phyloP scores from a whole-genome alignment of 2,329 filamentous ascomycete species.

The Microcera coccophila region DNA sequence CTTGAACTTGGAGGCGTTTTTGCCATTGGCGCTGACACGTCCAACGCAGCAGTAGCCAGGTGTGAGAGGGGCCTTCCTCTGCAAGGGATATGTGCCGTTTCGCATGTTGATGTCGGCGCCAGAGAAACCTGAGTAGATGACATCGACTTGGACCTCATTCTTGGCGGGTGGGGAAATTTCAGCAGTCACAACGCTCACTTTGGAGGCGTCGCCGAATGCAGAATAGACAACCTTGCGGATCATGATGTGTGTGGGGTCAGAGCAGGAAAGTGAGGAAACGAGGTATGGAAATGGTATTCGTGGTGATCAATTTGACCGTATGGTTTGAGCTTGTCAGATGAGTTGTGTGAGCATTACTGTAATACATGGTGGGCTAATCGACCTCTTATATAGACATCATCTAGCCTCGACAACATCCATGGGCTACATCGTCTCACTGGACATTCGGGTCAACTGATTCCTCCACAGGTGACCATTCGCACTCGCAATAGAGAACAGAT shows the following conservation, averaged over 20 bases:
- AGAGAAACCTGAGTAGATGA: conserved; percentile 45
- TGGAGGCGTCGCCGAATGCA: conserved; percentile 38
- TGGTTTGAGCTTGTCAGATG: no score
- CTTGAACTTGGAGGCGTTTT: conserved; percentile 29
- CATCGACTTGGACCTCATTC: conserved; percentile 44
- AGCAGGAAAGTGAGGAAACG: no score
- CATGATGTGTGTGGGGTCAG: conserved; percentile 11
- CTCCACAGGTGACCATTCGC: no score
- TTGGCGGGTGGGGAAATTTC: conserved; percentile 37
- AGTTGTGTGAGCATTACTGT: no score
- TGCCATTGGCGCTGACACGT: conserved; percentile 36
- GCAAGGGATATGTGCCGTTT: conserved; percentile 43
- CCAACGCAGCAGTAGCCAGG: conserved; percentile 49
- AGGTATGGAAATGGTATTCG: no score
- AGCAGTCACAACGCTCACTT: conserved; percentile 32
- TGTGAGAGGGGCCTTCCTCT: conserved; percentile 43
- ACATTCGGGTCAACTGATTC: no score
- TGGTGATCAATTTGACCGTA: no score
- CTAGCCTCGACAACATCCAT: no score
- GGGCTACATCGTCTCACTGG: no score
- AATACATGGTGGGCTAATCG: no score
- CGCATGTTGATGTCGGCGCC: conserved; percentile 50
- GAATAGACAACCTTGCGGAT: conserved; percentile 46
- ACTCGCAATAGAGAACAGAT: no score
- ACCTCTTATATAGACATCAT: no score